Percentiles rank a stretch among this genome's conserved stretches.
Conservation (phyloP, 73 alveolate genomes). For the Durusdinium trenchii region DNA sequence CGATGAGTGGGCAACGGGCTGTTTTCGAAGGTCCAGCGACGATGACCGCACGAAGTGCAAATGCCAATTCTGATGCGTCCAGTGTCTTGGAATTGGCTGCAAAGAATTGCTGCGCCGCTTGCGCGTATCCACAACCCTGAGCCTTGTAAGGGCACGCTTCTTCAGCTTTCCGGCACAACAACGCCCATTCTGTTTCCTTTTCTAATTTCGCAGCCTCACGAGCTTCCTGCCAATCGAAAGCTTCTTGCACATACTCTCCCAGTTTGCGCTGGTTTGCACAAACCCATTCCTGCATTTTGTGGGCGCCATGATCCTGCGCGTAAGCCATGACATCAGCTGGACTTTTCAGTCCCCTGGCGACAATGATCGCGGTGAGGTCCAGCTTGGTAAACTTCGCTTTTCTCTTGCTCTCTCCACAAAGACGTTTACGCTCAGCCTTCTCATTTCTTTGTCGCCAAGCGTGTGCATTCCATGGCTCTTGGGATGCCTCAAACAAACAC, state of each 20-base stretch:
- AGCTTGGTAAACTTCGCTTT: background rate
- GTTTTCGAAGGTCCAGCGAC: slow-evolving; percentile 2
- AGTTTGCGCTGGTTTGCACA: slow-evolving; percentile 1
- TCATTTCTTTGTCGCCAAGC: background rate
- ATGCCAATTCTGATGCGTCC: too few relatives aligned
- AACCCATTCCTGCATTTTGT: background rate
- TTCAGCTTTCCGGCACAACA: background rate
- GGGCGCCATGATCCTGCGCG: background rate
- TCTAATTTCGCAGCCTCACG: background rate
- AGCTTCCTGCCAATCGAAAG: background rate
- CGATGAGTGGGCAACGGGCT: background rate
- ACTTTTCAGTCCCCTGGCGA: background rate
- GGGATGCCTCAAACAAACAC: background rate
- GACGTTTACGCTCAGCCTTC: background rate
- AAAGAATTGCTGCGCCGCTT: background rate
- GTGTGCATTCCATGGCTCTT: slow-evolving; percentile 28
- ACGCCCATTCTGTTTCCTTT: slow-evolving; percentile 36
- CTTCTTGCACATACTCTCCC: background rate
- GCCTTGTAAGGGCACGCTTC: background rate
- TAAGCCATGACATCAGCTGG: background rate
- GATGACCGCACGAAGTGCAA: too few relatives aligned
- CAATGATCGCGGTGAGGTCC: slow-evolving; percentile 16
- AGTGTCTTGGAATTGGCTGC: background rate
- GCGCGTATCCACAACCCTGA: background rate
- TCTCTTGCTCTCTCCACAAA: background rate